Percentiles rank a stretch among this genome's conserved stretches.
Evolutionary conservation across 2,329 filamentous ascomycete species (phyloP).

Genomic region (Fusarium odoratissimum): DNA sequence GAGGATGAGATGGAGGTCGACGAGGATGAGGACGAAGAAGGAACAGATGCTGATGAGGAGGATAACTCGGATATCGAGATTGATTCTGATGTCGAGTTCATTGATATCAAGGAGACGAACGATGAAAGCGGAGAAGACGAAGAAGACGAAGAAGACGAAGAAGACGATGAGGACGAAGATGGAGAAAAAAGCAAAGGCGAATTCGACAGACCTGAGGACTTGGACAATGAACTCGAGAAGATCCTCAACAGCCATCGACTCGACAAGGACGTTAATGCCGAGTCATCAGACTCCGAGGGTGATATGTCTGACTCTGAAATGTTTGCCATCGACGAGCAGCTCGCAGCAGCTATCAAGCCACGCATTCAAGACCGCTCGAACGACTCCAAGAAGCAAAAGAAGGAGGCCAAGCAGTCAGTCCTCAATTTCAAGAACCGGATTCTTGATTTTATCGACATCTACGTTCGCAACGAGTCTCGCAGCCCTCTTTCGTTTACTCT

Average conservation of each 20-base stretch:
- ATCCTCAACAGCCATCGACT: slow-evolving; percentile 79
- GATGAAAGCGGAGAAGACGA: slow-evolving; percentile 58
- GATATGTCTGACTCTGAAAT: slow-evolving; percentile 98
- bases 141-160: slow-evolving; percentile 57
- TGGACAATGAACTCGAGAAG: slow-evolving; percentile 81
- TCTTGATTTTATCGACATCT: slow-evolving; percentile 87
- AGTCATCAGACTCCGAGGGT: slow-evolving; percentile 70
- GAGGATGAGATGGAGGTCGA: slow-evolving; percentile 69
- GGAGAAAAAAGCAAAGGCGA: slow-evolving; percentile 56
- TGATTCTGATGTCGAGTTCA: slow-evolving; percentile 63
- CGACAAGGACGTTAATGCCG: slow-evolving; percentile 68
- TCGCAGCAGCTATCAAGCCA: slow-evolving; percentile 87
- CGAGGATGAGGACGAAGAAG: slow-evolving; percentile 52
- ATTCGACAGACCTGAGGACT: slow-evolving; percentile 56
- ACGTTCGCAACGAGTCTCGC: slow-evolving; percentile 80
- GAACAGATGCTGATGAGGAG: slow-evolving; percentile 57
- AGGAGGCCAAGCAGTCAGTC: slow-evolving; percentile 88
- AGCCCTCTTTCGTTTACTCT: slow-evolving; percentile 75
- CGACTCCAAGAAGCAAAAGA: slow-evolving; percentile 84
- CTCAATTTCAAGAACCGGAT: slow-evolving; percentile 96
- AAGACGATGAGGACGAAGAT: slow-evolving; percentile 58
- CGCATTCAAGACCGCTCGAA: slow-evolving; percentile 67
- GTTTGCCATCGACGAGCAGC: slow-evolving; percentile 85
- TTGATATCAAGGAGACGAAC: slow-evolving; percentile 57
- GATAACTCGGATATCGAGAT: slow-evolving; percentile 61